Base-by-base conservation (phyloP, 2,329 filamentous ascomycete genomes). In the Stagonosporopsis rhizophila region DNA sequence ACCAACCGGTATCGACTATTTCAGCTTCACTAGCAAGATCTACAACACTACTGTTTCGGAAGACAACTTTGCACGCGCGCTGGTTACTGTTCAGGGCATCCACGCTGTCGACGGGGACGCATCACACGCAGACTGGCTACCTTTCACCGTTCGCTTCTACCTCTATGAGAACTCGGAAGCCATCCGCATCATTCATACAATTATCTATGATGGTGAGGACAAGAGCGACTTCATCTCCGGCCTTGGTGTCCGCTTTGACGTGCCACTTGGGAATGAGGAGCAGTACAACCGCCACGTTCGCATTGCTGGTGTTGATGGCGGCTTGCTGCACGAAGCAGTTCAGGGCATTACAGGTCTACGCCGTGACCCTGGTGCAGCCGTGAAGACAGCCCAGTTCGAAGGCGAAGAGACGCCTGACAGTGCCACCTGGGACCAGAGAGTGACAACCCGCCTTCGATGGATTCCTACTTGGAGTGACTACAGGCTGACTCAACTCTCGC, bases 391-490 rank as follows among this genome's bases (percentile, higher is more conserved):
- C 5, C 85, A 87, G 58, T 79, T 80, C 40, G 76, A 81, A 6
- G 83, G 84, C 39, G 66, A 75, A 35, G 70, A 77, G 51, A 73
- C 79, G 2, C 77, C 83, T 0, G 75, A 79, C 39, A 67, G 77
- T 3, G 67, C 72, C 1, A 81, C 80, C 0, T 83, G 83, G 82
- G 77, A 81, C 59, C 70, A 76, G 3, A 70, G 76, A 40, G 77
- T 84, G 3, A 75, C 79, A 0, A 76, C 75, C 8, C 70, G 80
- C 3, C 65, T 86, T 4, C 78, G 82, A 34, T 87, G 83, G 82
- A 80, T 88, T 44, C 85, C 85, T 0, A 70, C 78, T 0, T 88
- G 84, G 84, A 82, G 79, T 47, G 84, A 87, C 60, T 88, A 83
- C 66, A 80, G 77, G 17, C 72, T 88, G 14, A 77, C 75, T 0